Evolutionary conservation across 2,329 filamentous ascomycete genomes (phyloP).

Genomic region (Celoporthe dispersa): DNA sequence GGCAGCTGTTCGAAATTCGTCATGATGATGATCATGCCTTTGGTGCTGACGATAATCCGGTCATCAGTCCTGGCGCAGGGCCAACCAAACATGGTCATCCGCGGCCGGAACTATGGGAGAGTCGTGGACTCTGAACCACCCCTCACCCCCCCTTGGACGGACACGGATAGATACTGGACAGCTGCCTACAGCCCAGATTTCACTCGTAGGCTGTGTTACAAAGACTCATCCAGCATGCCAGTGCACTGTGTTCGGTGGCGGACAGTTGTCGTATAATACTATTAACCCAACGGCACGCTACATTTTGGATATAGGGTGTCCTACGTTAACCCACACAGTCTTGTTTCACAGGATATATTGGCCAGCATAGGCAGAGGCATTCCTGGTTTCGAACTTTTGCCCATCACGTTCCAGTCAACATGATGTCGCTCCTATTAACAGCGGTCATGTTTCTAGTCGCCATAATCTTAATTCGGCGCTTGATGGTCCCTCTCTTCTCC

Average conservation of each 20-base stretch:
- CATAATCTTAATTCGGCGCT: neutral
- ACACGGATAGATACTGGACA: neutral
- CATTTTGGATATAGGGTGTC: neutral
- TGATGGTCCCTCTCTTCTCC: neutral
- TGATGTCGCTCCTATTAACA: neutral
- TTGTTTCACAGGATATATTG: neutral
- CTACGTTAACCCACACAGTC: neutral
- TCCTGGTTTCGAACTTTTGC: too few relatives aligned
- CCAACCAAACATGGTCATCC: neutral
- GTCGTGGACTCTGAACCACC: neutral
- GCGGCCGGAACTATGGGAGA: neutral
- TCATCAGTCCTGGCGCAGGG: neutral
- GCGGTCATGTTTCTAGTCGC: neutral
- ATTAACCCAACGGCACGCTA: neutral
- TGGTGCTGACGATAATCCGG: neutral
- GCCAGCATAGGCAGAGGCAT: neutral
- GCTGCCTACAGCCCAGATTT: neutral
- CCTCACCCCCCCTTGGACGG: neutral
- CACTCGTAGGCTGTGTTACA: neutral
- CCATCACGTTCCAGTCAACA: neutral
- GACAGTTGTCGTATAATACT: neutral
- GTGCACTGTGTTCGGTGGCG: neutral
- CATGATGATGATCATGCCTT: neutral
- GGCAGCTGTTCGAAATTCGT: neutral
- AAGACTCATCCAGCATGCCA: neutral